A percentile compares a stretch with the other conserved stretches of the same genome.
Evolutionary conservation across 177 flowering plant genomes (phyloP).

Genomic region (Tripterygium wilfordii): DNA sequence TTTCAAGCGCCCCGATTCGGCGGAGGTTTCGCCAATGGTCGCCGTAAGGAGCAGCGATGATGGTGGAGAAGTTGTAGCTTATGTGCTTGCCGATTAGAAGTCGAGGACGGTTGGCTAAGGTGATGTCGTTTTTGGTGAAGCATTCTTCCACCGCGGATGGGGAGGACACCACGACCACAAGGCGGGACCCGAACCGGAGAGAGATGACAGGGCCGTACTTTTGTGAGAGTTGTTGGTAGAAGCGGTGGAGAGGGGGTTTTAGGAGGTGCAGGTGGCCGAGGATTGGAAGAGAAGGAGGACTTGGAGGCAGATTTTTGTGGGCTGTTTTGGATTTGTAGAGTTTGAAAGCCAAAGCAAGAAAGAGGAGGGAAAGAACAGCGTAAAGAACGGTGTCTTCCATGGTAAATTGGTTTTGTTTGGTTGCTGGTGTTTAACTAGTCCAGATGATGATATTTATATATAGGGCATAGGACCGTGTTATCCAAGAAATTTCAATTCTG

Average conservation of each 20-base stretch:
- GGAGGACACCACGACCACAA: background rate
- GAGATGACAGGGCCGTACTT: background rate
- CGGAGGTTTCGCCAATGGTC: conserved; percentile 26
- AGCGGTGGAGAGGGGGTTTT: background rate
- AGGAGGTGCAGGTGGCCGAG: background rate
- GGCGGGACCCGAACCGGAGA: background rate
- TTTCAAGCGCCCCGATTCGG: conserved; percentile 12
- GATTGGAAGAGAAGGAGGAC: background rate
- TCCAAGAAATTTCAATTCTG: too few species aligned
- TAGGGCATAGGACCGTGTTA: too few species aligned
- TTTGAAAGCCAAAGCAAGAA: background rate
- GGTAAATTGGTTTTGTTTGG: background rate
- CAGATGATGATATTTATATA: too few species aligned
- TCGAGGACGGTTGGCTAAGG: background rate
- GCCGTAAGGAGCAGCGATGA: conserved; percentile 11
- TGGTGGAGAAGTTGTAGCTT: background rate
- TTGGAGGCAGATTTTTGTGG: background rate
- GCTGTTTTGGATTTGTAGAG: background rate
- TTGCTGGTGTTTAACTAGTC: too few species aligned
- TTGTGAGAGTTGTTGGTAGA: background rate
- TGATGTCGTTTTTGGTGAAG: too few species aligned
- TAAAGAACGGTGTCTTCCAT: background rate
- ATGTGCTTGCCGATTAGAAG: background rate
- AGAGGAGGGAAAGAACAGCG: background rate
- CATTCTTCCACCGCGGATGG: background rate